A percentile compares a stretch with the other conserved stretches of the same genome.
Evolutionary conservation across 1,284 basidiomycete species (phyloP).

Genomic region (Cystobasidium slooffiae): DNA sequence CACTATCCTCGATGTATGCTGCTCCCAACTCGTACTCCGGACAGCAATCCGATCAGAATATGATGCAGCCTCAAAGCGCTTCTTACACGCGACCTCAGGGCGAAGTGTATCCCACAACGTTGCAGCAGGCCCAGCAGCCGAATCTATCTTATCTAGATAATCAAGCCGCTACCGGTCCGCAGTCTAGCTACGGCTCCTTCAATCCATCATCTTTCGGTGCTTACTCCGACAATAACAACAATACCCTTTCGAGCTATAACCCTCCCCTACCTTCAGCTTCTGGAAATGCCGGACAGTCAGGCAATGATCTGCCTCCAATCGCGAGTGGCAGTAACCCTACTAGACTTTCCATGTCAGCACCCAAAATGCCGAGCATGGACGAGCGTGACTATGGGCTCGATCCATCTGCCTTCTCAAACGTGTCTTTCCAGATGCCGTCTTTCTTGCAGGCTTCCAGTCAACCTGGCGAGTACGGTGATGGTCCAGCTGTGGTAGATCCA

Average conservation of each 20-base stretch:
- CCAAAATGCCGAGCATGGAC: slow-evolving; percentile 14
- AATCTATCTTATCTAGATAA: not conserved
- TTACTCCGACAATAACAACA: not conserved
- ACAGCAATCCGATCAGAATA: too few relatives aligned
- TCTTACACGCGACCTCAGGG: not conserved
- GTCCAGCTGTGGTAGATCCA: slow-evolving; percentile 28
- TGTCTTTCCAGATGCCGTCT: slow-evolving; percentile 43
- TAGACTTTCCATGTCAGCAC: slow-evolving; percentile 6
- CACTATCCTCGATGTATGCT: too few relatives aligned
- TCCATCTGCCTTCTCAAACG: slow-evolving; percentile 32
- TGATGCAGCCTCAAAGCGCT: too few relatives aligned
- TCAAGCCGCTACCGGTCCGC: not conserved
- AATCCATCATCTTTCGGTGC: not conserved
- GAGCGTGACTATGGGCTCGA: slow-evolving; percentile 41
- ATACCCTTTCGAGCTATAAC: slow-evolving; percentile 15
- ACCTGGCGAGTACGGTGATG: slow-evolving; percentile 36
- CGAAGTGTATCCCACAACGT: not conserved
- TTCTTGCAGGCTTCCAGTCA: slow-evolving; percentile 37
- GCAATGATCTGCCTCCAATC: slow-evolving; percentile 6
- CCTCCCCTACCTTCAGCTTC: slow-evolving; percentile 3
- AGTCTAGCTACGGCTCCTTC: not conserved
- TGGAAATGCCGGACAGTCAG: not conserved
- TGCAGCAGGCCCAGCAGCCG: slow-evolving; percentile 4
- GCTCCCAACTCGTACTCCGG: too few relatives aligned
- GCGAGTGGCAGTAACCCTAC: slow-evolving; percentile 27